Percentiles rank a stretch among this genome's conserved stretches.
Evolutionary conservation across 768 basidiomycete genomes (phyloP).

Genomic region (Termitomyces bulborhizus): DNA sequence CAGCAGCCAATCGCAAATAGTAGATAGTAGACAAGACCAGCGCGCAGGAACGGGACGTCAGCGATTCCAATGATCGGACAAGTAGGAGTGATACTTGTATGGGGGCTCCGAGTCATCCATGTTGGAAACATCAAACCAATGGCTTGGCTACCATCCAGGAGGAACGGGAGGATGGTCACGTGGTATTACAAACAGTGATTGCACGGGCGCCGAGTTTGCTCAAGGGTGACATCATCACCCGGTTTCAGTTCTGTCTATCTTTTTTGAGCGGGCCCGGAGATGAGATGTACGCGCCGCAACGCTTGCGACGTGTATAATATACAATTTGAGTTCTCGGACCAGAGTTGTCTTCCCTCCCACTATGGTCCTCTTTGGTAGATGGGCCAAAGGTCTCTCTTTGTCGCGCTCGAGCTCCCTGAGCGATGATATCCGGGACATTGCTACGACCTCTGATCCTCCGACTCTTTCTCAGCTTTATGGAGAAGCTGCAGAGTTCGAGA

Average conservation of each 20-base stretch:
- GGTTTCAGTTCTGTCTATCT: conserved; percentile 6
- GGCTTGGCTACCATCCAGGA: not conserved
- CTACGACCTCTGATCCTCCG: conserved; percentile 13
- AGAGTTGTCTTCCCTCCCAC: not conserved
- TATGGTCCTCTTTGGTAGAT: conserved; percentile 6
- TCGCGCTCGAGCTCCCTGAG: conserved; percentile 10
- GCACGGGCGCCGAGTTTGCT: not conserved
- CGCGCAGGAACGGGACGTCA: not conserved
- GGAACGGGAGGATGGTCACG: not conserved
- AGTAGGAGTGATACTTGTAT: not conserved
- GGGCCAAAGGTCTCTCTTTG: conserved; percentile 5
- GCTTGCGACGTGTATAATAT: conserved; percentile 1
- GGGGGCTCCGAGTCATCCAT: too few species aligned
- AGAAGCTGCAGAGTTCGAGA: conserved; percentile 32
- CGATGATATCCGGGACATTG: conserved; percentile 11
- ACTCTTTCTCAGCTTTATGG: conserved; percentile 29
- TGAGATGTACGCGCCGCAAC: not conserved
- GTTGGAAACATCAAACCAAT: not conserved
- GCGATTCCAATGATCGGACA: not conserved
- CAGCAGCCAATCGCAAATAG: not conserved
- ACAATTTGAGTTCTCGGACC: not conserved
- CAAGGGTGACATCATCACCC: conserved; percentile 7
- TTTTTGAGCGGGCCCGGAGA: not conserved
- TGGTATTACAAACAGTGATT: too few species aligned
- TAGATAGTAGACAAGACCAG: not conserved